Base-by-base conservation (phyloP, 1,284 basidiomycete genomes). In the Trichosporon sp. region DNA sequence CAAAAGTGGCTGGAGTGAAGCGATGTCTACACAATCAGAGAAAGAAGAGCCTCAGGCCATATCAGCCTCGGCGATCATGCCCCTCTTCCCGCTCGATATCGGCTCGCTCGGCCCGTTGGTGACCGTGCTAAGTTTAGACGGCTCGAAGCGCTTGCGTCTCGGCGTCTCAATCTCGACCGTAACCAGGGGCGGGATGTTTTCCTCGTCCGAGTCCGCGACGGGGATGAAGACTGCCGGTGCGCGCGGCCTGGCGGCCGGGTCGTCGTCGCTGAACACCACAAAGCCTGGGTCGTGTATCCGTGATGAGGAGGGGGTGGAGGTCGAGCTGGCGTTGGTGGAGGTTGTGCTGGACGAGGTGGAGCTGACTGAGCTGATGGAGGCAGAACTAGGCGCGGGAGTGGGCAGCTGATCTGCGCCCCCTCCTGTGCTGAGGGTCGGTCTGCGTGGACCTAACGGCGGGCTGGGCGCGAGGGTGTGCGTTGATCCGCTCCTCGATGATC, bases 221-320 rank as follows among this genome's bases (percentile, higher is more conserved):
- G 25, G 46, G n/a, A 54, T 16, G 29, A 23, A 36, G 25, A 21
- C 40, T 13, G 54, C 8, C 6, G 14, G 21, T 27, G 40, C 11
- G 27, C n/a, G 32, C 11, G 44, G 37, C 32, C 21, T 59, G 59
- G 49, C 59, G 37, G 21, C n/a, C 36, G 23, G 52, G 11, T 61
- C 36, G 13, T 58, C 44, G 44, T 74, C 72, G 21, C 54, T 25
- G 34, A 61, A 67, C 3, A 74, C 65, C 5, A 62, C 58, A 57
- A 74, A 76, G 8, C 72, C 73, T 2, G 66, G 61, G 59, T 73
- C 72, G 56, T 74, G 73, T 11, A 70, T 61, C 27, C 33, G 54
- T 11, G 34, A 13, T 13, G 34, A 34, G 8, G 56, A 14, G 13
- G 29, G 16, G 32, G 19, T 21, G 21, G 34, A 16, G 6, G 58